phyloP scores from a whole-genome alignment of 1,284 basidiomycete genomes.

The Peniophora sp. region DNA sequence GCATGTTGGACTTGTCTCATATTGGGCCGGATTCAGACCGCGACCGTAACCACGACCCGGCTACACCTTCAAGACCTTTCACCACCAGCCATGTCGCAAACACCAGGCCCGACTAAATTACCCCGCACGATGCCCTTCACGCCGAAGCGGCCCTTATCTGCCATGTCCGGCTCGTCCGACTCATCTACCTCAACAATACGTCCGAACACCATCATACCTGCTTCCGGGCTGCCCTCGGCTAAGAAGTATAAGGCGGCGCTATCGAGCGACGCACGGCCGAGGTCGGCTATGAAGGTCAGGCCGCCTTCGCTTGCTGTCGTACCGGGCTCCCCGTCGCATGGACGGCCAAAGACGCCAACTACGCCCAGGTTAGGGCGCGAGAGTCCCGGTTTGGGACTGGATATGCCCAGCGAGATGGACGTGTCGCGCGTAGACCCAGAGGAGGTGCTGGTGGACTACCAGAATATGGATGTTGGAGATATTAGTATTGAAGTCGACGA shows the following conservation, averaged over 20 bases:
- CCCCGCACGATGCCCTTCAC: slow-evolving; percentile 32
- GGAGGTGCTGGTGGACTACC: slow-evolving; percentile 64
- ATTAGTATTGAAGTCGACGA: slow-evolving; percentile 60
- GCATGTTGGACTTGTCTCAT: too few species aligned
- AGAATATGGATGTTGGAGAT: slow-evolving; percentile 62
- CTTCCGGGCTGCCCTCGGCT: slow-evolving; percentile 25
- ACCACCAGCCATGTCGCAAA: too few species aligned
- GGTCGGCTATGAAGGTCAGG: slow-evolving; percentile 26
- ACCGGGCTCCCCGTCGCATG: slow-evolving; percentile 44
- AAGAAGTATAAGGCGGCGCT: slow-evolving; percentile 64
- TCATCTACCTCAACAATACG: slow-evolving; percentile 9
- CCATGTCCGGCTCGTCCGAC: background rate
- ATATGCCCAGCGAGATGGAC: slow-evolving; percentile 58
- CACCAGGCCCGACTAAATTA: slow-evolving; percentile 3
- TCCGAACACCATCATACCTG: background rate
- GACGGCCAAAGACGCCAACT: slow-evolving; percentile 36
- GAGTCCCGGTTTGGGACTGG: slow-evolving; percentile 29
- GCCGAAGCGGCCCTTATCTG: slow-evolving; percentile 43
- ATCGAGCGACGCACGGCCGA: slow-evolving; percentile 48
- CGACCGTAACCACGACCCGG: too few species aligned
- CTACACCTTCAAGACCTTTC: too few species aligned
- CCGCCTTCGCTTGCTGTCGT: slow-evolving; percentile 34
- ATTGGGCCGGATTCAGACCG: too few species aligned
- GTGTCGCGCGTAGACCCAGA: slow-evolving; percentile 72
- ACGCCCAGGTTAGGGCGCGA: slow-evolving; percentile 33